These are phyloP conservation scores for Paramecium sexaurelia DNA, from an alignment of 73 alveolate species.

Conservation along the genomic window DNA sequence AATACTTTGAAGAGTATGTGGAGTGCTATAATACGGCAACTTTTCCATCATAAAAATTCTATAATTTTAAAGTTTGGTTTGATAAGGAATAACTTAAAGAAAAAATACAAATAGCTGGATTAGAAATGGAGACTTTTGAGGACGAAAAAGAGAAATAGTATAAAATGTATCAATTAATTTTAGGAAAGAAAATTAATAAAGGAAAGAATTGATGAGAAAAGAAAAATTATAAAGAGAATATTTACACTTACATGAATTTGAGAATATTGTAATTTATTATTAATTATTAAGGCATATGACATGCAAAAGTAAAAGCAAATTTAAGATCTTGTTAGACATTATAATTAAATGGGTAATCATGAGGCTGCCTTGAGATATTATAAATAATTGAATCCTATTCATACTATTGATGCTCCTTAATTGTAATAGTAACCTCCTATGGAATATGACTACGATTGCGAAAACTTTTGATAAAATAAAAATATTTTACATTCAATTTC, in stretches of 20 bases:
- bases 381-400: constrained; percentile 39
- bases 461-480: constrained; percentile 6
- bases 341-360: constrained; percentile 49
- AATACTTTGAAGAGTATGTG: constrained; percentile 57
- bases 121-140: constrained; percentile 27
- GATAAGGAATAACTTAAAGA: constrained; percentile 32
- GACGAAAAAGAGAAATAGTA: constrained; percentile 20
- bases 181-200: constrained; percentile 28
- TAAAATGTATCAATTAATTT: not conserved
- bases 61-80: constrained; percentile 60
- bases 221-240: constrained; percentile 46
- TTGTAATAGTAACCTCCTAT: not conserved
- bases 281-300: constrained; percentile 49
- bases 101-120: not conserved
- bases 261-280: constrained; percentile 25
- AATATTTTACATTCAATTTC: not conserved
- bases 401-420: constrained; percentile 42
- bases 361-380: constrained; percentile 31
- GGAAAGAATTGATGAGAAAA: not conserved
- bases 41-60: constrained; percentile 57
- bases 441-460: constrained; percentile 42
- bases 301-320: constrained; percentile 44
- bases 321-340: constrained; percentile 36
- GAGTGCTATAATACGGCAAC: constrained; percentile 69
- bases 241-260: constrained; percentile 30